Percentiles rank a stretch among this genome's conserved stretches.
phyloP scores from a whole-genome alignment of 805 yeast genomes.

The Osmozyma mogii region DNA sequence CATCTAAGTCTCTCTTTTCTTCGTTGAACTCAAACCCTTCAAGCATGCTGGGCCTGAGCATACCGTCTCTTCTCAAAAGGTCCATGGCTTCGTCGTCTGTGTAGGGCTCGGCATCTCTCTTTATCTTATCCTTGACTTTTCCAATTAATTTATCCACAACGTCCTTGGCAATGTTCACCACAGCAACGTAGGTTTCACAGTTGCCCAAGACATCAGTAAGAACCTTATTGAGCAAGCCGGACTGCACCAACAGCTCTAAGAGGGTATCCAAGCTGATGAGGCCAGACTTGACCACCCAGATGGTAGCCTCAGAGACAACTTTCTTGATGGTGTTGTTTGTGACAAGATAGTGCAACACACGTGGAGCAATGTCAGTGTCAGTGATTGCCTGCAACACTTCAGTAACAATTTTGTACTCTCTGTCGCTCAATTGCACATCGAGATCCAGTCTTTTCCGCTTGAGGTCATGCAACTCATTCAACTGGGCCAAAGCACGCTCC shows the following conservation, averaged over 20 bases:
- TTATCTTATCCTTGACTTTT: slow-evolving; percentile 18
- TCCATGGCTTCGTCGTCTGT: slow-evolving; percentile 9
- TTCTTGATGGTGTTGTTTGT: slow-evolving; percentile 17
- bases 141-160: slow-evolving; percentile 18
- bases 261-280: slow-evolving; percentile 23
- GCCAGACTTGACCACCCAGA: slow-evolving; percentile 22
- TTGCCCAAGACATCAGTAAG: slow-evolving; percentile 29
- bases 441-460: slow-evolving; percentile 23
- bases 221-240: slow-evolving; percentile 27
- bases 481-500: slow-evolving; percentile 16
- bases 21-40: slow-evolving; percentile 6
- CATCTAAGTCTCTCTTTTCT: slow-evolving; percentile 17
- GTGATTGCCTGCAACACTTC: slow-evolving; percentile 30
- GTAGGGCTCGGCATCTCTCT: slow-evolving; percentile 9
- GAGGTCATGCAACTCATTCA: slow-evolving; percentile 14
- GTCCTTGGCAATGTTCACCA: slow-evolving; percentile 25
- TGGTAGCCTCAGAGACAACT: slow-evolving; percentile 12
- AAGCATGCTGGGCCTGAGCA: slow-evolving; percentile 3
- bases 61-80: slow-evolving; percentile 10
- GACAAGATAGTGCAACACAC: slow-evolving; percentile 25
- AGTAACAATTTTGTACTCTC: slow-evolving; percentile 35
- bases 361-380: slow-evolving; percentile 29
- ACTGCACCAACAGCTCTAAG: slow-evolving; percentile 28
- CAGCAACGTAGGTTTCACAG: slow-evolving; percentile 29
- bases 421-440: slow-evolving; percentile 18